A percentile compares a stretch with the other conserved stretches of the same genome.
These are phyloP conservation scores for Wallacemonas sp. DNA, from an alignment of 208 protist genomes.

Conservation along the genomic window DNA sequence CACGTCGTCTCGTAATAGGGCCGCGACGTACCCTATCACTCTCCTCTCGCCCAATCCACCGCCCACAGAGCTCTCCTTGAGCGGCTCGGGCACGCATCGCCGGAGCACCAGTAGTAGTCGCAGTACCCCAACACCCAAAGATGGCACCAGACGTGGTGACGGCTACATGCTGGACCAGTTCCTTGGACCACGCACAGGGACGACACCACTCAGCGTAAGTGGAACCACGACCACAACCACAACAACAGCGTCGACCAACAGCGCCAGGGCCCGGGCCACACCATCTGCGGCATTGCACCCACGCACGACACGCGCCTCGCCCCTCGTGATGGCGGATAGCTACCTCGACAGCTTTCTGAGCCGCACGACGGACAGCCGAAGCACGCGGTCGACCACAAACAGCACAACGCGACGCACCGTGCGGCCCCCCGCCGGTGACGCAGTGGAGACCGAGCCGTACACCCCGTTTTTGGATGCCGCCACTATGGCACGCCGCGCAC, in stretches of 20 bases:
- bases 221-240: too few species aligned
- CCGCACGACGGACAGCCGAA: not conserved
- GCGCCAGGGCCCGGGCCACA: not conserved
- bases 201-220: not conserved
- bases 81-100: not conserved
- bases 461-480: conserved; percentile 1
- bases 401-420: too few species aligned
- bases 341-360: conserved; percentile 7
- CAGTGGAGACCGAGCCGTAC: not conserved
- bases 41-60: not conserved
- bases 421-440: too few species aligned
- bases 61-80: not conserved
- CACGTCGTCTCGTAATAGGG: too few species aligned
- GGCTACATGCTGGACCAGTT: too few species aligned
- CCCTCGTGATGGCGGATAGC: not conserved
- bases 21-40: not conserved
- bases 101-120: not conserved
- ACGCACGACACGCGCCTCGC: not conserved
- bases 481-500: not conserved
- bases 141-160: not conserved
- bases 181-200: not conserved
- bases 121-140: not conserved
- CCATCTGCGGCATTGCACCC: not conserved
- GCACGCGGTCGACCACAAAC: too few species aligned
- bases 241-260: too few species aligned